Evolutionary conservation across 2,329 filamentous ascomycete species (phyloP).

Genomic region (Colletotrichum ledebouriae): DNA sequence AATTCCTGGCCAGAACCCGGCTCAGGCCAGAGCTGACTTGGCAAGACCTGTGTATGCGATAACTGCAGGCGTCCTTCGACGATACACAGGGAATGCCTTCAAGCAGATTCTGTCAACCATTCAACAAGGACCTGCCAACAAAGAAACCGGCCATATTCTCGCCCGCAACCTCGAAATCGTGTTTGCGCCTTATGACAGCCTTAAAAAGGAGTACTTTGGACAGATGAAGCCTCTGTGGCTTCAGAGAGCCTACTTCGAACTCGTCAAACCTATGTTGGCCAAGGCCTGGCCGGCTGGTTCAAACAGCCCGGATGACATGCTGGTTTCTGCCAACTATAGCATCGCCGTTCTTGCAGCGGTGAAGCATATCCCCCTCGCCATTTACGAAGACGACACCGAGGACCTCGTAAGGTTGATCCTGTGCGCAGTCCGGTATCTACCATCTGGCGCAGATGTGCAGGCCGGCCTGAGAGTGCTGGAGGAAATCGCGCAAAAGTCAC

Average conservation of each 20-base stretch:
- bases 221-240: constrained; percentile 59
- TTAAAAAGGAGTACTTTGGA: constrained; percentile 58
- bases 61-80: constrained; percentile 54
- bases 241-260: constrained; percentile 63
- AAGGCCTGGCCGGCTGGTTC: constrained; percentile 55
- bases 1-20: constrained; percentile 17
- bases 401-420: constrained; percentile 64
- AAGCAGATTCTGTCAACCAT: constrained; percentile 51
- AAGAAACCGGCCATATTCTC: constrained; percentile 54
- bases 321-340: constrained; percentile 56
- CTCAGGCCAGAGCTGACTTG: constrained; percentile 24
- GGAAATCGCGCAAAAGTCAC: constrained; percentile 60
- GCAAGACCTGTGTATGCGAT: constrained; percentile 50
- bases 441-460: constrained; percentile 58
- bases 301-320: constrained; percentile 46
- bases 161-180: constrained; percentile 59
- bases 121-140: constrained; percentile 48
- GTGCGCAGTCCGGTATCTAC: constrained; percentile 58
- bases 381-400: constrained; percentile 66
- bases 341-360: constrained; percentile 64
- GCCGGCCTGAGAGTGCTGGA: constrained; percentile 64
- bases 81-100: constrained; percentile 54
- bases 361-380: constrained; percentile 62
- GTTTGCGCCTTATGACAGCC: constrained; percentile 55
- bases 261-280: constrained; percentile 60